A percentile compares a stretch with the other conserved stretches of the same genome.
phyloP scores from a whole-genome alignment of 2,329 filamentous ascomycete genomes.

The Aspergillus brasiliensis region DNA sequence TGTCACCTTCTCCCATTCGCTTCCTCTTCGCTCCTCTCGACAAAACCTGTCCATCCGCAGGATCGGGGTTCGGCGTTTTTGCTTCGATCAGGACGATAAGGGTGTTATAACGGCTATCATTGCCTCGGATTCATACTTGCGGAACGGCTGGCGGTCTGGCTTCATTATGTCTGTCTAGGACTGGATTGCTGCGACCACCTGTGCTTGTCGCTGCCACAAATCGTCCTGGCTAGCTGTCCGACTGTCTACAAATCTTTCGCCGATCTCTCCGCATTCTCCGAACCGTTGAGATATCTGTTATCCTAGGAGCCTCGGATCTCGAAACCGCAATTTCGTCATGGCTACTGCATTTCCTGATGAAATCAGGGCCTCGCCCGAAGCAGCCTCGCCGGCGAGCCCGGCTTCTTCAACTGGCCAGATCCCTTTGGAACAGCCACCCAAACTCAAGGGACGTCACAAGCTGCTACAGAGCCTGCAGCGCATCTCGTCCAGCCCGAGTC shows the following conservation, averaged over 20 bases:
- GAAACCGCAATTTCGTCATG: conserved; percentile 27
- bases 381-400: conserved; percentile 38
- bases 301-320: background rate
- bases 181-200: conserved; percentile 13
- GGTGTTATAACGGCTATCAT: background rate
- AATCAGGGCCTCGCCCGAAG: conserved; percentile 34
- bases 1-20: conserved; percentile 6
- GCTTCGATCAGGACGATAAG: background rate
- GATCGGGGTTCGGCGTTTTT: conserved; percentile 14
- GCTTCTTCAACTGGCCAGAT: conserved; percentile 38
- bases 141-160: conserved; percentile 1
- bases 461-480: conserved; percentile 74
- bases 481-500: conserved; percentile 77
- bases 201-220: conserved; percentile 14
- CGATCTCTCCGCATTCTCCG: background rate
- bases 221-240: background rate
- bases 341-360: conserved; percentile 32
- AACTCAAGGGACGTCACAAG: conserved; percentile 68
- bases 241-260: background rate
- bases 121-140: conserved; percentile 8
- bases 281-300: background rate
- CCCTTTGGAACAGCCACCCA: conserved; percentile 50
- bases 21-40: conserved; percentile 1
- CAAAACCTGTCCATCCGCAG: conserved; percentile 7
- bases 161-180: conserved; percentile 22